phyloP scores from a whole-genome alignment of 306 rosid species.

The Mucuna pruriens region DNA sequence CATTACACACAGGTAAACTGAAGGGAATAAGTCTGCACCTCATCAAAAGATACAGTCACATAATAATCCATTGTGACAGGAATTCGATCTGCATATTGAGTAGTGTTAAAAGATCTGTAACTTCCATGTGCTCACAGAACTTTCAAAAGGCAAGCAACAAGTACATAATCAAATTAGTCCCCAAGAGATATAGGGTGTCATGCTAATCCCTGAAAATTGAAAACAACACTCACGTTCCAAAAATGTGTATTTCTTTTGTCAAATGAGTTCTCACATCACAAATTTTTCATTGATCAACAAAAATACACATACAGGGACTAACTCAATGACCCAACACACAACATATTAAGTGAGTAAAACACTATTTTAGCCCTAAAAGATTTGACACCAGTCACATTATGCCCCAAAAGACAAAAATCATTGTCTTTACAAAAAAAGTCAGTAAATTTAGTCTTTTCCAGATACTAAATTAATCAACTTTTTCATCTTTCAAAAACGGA shows the following conservation, averaged over 20 bases:
- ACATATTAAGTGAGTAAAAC: background rate
- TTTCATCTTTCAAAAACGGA: background rate
- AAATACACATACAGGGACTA: background rate
- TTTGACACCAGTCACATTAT: background rate
- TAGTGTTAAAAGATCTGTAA: background rate
- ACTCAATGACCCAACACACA: background rate
- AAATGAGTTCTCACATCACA: background rate
- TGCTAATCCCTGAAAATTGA: background rate
- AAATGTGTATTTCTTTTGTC: background rate
- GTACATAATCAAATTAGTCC: background rate
- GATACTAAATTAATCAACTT: background rate
- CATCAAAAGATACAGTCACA: constrained; percentile 65
- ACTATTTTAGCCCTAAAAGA: background rate
- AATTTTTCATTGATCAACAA: background rate
- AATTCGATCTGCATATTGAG: constrained; percentile 63
- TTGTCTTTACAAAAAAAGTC: background rate
- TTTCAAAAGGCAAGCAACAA: background rate
- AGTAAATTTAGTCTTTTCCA: background rate
- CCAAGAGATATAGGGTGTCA: background rate
- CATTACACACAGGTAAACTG: background rate
- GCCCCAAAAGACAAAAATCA: background rate
- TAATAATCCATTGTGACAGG: constrained; percentile 49
- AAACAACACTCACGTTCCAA: background rate
- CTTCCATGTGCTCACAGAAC: background rate
- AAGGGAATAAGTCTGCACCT: constrained; percentile 50